A percentile compares a stretch with the other conserved stretches of the same genome.
phyloP scores from a whole-genome alignment of 2,329 filamentous ascomycete genomes.

The Lachnum nothofagi region DNA sequence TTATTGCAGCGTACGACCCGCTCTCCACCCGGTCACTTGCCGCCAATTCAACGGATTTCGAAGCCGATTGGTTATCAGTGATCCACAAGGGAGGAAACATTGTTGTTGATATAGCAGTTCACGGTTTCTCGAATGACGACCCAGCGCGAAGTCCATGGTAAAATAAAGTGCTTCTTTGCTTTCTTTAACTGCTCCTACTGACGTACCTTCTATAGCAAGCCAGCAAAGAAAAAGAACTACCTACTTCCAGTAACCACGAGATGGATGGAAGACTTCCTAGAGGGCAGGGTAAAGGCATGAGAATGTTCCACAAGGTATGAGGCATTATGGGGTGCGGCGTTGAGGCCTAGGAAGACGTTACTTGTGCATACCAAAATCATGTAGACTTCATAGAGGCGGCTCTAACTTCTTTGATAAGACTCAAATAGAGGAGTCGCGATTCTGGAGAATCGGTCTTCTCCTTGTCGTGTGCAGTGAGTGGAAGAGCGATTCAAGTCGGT shows the following conservation, averaged over 20 bases:
- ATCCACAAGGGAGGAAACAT: background rate
- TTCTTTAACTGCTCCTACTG: background rate
- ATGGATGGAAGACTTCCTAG: background rate
- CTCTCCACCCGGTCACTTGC: background rate
- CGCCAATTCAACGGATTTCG: background rate
- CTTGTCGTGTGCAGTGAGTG: no score
- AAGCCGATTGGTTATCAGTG: background rate
- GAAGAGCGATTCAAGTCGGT: no score
- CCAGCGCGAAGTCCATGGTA: background rate
- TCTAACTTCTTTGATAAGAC: no score
- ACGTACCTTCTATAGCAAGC: no score
- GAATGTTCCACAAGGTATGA: background rate
- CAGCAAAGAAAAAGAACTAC: background rate
- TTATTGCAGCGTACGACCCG: background rate
- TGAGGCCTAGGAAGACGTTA: no score
- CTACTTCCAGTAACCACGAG: background rate
- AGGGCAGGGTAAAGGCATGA: background rate
- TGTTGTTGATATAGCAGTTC: background rate
- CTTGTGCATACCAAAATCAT: no score
- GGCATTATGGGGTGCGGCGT: background rate
- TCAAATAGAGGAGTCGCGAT: no score
- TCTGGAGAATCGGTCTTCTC: no score
- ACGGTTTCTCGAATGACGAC: background rate
- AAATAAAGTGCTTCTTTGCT: background rate
- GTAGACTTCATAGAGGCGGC: no score